Conservation (phyloP, 169 alveolate genomes). For the Eimeria nieschulzi region DNA sequence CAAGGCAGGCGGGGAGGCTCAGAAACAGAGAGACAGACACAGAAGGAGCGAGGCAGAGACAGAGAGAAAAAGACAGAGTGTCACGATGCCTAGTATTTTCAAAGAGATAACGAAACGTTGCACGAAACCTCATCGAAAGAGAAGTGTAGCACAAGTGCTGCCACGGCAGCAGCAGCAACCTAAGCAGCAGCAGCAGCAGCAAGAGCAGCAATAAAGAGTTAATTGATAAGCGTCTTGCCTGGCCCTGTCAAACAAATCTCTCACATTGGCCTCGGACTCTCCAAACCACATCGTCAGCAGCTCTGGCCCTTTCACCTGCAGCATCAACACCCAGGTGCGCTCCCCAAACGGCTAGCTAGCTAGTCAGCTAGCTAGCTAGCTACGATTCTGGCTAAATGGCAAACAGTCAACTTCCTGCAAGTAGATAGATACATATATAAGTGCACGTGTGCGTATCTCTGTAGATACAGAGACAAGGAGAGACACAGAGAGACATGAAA, state of each 20-base stretch:
- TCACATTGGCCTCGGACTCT: conserved; percentile 98
- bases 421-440: too few relatives aligned
- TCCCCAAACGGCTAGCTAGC: neutral
- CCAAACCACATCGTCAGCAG: conserved; percentile 99
- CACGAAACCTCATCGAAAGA: too few relatives aligned
- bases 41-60: neutral
- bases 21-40: neutral
- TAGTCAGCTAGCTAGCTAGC: neutral
- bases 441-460: neutral
- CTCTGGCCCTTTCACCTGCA: conserved; percentile 95
- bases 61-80: too few relatives aligned
- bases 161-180: conserved; percentile 21
- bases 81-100: too few relatives aligned
- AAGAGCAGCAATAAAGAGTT: neutral
- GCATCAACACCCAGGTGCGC: neutral
- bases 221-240: neutral
- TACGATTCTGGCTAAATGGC: neutral
- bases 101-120: too few relatives aligned
- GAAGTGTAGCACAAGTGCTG: neutral
- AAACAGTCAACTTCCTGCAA: neutral
- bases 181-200: conserved; percentile 28
- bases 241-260: conserved; percentile 92
- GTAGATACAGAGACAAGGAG: neutral
- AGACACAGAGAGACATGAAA: neutral
- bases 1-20: neutral